Base-by-base conservation (phyloP, 2,329 filamentous ascomycete genomes). In the Raffaelea albimanens region DNA sequence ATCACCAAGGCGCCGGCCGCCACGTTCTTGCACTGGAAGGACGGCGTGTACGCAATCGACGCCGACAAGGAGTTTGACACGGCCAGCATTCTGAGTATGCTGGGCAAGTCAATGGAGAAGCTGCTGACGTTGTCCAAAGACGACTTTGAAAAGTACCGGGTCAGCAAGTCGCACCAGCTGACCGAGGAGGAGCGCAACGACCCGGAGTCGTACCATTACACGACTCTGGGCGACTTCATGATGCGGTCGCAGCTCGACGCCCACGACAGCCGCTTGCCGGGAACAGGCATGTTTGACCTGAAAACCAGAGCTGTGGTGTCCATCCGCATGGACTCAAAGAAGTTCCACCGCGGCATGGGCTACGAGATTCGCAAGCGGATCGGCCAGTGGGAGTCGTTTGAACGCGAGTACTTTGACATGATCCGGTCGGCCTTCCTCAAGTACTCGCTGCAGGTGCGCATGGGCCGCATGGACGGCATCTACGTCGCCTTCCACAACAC, bases 401-500 rank as follows among this genome's bases (percentile, higher is more conserved):
- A 98, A 67, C 82, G 90, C 50, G 94, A 98, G 59, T 96, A 93
- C 63, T 95, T 84, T 62, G 93, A 98, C 64, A 94, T 98, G 89
- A 91, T 95, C 50, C 79, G 94, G 46, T 80, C 90, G 1, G 93
- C 91, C 0, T 91, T 98, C 67, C 71, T 98, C 47, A 98, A 98
- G 61, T 98, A 98, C 64, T 95, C 90, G 10, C 72, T 98, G 25
- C 93, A 98, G 66, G 94, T 91, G 23, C 86, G 93, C 40, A 94
- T 98, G 80, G 93, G 94, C 18, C 82, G 90, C 44, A 98, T 98
- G 94, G 91, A 98, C 61, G 93, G 93, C 46, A 96, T 97, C 44
- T 98, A 97, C 60, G 86, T 97, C 20, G 93, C 93, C 2, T 98
- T 82, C 62, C 93, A 98, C 70, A 98, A 98, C 62, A 87, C 89